Percentiles rank a stretch among this genome's conserved stretches.
Conservation (phyloP, 805 yeast genomes). For the Metschnikowia cubensis region DNA sequence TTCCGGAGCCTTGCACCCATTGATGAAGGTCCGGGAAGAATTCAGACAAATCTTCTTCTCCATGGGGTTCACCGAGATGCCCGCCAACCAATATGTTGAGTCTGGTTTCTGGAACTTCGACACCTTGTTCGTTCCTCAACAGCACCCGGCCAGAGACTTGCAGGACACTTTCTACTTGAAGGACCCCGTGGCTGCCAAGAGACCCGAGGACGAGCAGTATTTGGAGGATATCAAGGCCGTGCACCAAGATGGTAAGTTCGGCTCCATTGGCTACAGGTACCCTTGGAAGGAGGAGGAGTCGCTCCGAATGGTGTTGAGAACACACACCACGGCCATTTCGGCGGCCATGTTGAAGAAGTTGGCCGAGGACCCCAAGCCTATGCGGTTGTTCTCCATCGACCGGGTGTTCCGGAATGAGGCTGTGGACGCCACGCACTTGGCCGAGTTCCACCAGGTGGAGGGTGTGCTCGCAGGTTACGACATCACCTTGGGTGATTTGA, state of each 20-base stretch:
- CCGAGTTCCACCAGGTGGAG: constrained; percentile 99
- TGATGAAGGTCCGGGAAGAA: constrained; percentile 95
- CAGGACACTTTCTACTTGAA: constrained; percentile 98
- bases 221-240: constrained; percentile 75
- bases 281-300: constrained; percentile 95
- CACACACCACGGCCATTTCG: constrained; percentile 96
- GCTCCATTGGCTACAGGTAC: constrained; percentile 96
- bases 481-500: constrained; percentile 90
- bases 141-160: constrained; percentile 98
- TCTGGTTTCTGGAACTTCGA: constrained; percentile 99
- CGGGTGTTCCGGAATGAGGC: constrained; percentile 99
- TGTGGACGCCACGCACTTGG: constrained; percentile 98
- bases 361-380: constrained; percentile 85
- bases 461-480: constrained; percentile 98
- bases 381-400: constrained; percentile 91
- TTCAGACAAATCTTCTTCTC: constrained; percentile 96
- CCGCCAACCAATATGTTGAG: constrained; percentile 96
- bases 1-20: constrained; percentile 94
- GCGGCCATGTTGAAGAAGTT: constrained; percentile 81
- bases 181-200: constrained; percentile 79
- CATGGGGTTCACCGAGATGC: constrained; percentile 99
- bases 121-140: constrained; percentile 95
- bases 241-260: constrained; percentile 86
- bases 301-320: constrained; percentile 86
- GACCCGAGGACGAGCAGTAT: constrained; percentile 78